Evolutionary conservation across 345 rosid species (phyloP).

Genomic region (Anacardium occidentale): DNA sequence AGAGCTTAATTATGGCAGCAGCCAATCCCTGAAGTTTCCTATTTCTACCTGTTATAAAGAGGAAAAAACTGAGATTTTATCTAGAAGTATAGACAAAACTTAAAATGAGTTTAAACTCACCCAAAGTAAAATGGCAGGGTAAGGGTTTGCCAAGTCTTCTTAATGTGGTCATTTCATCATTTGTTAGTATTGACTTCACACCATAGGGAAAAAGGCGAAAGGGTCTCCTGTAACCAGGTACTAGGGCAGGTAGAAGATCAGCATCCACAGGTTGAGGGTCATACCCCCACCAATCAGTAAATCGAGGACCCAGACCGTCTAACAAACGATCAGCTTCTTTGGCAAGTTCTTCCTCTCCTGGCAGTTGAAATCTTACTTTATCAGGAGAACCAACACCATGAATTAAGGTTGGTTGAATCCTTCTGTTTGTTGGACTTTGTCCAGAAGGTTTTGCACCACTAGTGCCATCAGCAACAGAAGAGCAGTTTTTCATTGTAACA

Average conservation of each 20-base stretch:
- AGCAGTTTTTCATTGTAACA: constrained; percentile 28
- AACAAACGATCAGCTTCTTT: constrained; percentile 77
- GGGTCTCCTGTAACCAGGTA: constrained; percentile 80
- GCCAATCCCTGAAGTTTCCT: constrained; percentile 88
- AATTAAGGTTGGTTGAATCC: constrained; percentile 23
- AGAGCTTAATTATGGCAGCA: constrained; percentile 74
- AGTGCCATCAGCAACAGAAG: constrained; percentile 16
- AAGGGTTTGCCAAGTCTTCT: constrained; percentile 86
- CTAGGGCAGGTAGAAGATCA: constrained; percentile 79
- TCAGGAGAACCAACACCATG: constrained; percentile 74
- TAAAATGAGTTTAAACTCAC: constrained; percentile 38
- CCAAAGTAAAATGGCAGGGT: constrained; percentile 86
- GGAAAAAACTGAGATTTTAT: constrained; percentile 20
- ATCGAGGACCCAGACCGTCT: constrained; percentile 92
- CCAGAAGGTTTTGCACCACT: constrained; percentile 27
- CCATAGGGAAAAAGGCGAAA: constrained; percentile 97
- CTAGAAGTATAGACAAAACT: constrained; percentile 9
- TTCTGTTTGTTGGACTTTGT: constrained; percentile 22
- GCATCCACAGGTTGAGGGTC: constrained; percentile 92
- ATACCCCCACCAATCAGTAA: constrained; percentile 94
- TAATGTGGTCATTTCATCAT: constrained; percentile 90
- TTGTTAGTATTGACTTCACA: constrained; percentile 64
- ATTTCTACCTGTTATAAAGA: constrained; percentile 66
- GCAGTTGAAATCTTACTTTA: constrained; percentile 76
- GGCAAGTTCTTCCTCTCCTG: constrained; percentile 71